Evolutionary conservation across 768 basidiomycete species (phyloP).

Genomic region (Phylloporus sp.): DNA sequence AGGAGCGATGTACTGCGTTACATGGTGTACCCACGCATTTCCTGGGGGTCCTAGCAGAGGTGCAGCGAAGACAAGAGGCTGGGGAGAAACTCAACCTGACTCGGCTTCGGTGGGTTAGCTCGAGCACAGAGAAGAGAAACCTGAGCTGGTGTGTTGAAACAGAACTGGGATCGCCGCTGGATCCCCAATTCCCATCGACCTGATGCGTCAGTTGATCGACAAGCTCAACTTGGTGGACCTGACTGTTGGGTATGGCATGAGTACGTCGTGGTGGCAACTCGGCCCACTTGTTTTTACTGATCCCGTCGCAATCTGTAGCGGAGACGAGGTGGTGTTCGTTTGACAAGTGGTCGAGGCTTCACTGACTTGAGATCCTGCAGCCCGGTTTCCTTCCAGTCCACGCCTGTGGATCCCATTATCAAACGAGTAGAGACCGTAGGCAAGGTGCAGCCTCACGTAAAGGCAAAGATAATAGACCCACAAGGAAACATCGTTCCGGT

Average conservation of each 20-base stretch:
- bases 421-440: conserved; percentile 85
- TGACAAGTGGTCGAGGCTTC: background rate
- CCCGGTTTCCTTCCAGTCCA: conserved; percentile 82
- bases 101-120: conserved; percentile 47
- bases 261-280: conserved; percentile 39
- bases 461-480: conserved; percentile 63
- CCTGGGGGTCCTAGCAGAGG: conserved; percentile 66
- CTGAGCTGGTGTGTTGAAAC: background rate
- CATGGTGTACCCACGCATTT: conserved; percentile 89
- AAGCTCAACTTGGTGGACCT: conserved; percentile 66
- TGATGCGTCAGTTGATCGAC: conserved; percentile 70
- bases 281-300: conserved; percentile 2
- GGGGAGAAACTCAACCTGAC: conserved; percentile 48
- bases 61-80: conserved; percentile 47
- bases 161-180: conserved; percentile 86
- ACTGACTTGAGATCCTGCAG: conserved; percentile 34
- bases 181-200: conserved; percentile 70
- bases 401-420: conserved; percentile 58
- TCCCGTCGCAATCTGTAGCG: conserved; percentile 37
- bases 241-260: conserved; percentile 85
- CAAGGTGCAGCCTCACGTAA: conserved; percentile 69
- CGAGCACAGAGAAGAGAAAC: background rate
- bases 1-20: conserved; percentile 70
- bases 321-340: conserved; percentile 54
- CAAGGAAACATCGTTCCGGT: conserved; percentile 65